phyloP scores from a whole-genome alignment of 257 asterid species.

The Solanum corneliomulleri region DNA sequence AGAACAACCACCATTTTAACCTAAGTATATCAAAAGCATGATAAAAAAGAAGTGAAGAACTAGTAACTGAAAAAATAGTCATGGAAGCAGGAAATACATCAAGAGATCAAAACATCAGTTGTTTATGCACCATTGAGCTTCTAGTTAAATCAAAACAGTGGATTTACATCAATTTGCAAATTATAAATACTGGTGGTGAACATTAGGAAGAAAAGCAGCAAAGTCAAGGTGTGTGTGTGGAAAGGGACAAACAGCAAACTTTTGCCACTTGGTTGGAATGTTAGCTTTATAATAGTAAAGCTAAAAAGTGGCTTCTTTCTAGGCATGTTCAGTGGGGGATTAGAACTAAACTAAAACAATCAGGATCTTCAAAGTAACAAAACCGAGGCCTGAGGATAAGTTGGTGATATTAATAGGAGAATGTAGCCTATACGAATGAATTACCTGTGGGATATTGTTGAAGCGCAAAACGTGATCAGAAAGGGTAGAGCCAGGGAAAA shows the following conservation, averaged over 20 bases:
- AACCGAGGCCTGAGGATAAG: neutral
- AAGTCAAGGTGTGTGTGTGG: neutral
- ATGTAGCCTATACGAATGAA: neutral
- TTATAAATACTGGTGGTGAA: neutral
- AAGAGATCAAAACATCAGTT: neutral
- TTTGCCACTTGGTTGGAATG: neutral
- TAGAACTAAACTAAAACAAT: neutral
- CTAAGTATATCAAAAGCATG: conserved; percentile 19
- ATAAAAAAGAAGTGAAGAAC: neutral
- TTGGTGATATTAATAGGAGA: neutral
- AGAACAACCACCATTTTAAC: conserved; percentile 94
- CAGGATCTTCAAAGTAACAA: neutral
- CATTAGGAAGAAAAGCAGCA: neutral
- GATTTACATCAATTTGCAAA: neutral
- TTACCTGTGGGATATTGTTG: conserved; percentile 95
- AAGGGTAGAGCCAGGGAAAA: conserved; percentile 97
- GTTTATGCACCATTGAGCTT: neutral
- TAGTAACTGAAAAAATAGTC: neutral
- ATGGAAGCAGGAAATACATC: neutral
- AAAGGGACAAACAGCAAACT: neutral
- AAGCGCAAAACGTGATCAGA: conserved; percentile 98
- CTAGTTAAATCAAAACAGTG: neutral
- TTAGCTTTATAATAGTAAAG: neutral
- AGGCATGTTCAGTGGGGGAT: neutral
- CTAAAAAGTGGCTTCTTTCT: neutral